Conservation (phyloP, 257 asterid genomes). For the Solanum paucissectum region DNA sequence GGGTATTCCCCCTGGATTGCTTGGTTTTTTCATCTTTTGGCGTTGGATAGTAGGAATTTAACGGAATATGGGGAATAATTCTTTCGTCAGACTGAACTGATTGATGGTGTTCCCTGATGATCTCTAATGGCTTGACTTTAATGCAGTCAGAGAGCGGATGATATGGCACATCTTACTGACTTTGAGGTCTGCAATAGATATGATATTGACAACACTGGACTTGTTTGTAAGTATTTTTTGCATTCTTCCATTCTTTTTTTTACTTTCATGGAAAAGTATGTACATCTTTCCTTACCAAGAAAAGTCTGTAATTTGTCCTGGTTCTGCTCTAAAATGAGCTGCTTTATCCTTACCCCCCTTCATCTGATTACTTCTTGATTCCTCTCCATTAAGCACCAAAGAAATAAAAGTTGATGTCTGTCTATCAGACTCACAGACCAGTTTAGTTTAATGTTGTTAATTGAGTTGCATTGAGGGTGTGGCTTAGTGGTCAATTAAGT, state of each 20-base stretch:
- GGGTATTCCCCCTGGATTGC: background rate
- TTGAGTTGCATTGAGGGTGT: background rate
- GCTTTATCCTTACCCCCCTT: background rate
- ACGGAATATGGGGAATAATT: background rate
- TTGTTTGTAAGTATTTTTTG: slow-evolving; percentile 46
- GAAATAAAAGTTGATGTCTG: background rate
- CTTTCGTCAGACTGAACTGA: background rate
- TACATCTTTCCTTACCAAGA: background rate
- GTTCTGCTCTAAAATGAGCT: background rate
- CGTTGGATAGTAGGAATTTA: background rate
- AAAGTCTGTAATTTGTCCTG: background rate
- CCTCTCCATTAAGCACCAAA: background rate
- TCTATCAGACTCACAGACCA: background rate
- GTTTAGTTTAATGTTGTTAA: background rate
- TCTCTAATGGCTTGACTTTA: slow-evolving; percentile 7
- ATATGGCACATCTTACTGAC: slow-evolving; percentile 53
- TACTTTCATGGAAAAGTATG: background rate
- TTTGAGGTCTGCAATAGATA: slow-evolving; percentile 59
- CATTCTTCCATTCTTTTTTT: background rate
- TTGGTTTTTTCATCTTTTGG: background rate
- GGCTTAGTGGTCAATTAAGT: background rate
- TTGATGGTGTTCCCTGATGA: background rate
- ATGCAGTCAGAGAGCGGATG: slow-evolving; percentile 83
- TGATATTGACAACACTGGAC: slow-evolving; percentile 80
- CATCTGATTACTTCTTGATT: background rate